Conservation (phyloP, 2,329 filamentous ascomycete genomes). For the Trichophyton equinum region DNA sequence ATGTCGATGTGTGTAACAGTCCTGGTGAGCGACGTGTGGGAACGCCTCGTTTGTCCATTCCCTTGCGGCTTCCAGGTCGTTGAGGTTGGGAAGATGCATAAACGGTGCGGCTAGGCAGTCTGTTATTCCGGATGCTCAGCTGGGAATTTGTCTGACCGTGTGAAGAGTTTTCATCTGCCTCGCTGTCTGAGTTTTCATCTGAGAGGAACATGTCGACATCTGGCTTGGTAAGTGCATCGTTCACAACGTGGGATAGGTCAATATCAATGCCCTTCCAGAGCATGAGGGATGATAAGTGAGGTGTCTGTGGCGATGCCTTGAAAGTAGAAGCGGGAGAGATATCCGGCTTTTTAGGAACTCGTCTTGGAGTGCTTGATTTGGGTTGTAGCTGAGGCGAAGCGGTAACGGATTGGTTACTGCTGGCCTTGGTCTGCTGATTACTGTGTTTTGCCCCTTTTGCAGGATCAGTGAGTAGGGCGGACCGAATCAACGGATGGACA, state of each 20-base stretch:
- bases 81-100: constrained; percentile 40
- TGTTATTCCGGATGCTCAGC: constrained; percentile 20
- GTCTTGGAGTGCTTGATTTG: background rate
- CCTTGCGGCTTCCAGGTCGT: constrained; percentile 49
- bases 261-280: constrained; percentile 48
- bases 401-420: constrained; percentile 7
- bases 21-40: constrained; percentile 31
- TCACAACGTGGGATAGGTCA: constrained; percentile 46
- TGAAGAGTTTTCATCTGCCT: constrained; percentile 18
- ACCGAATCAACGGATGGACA: constrained; percentile 51
- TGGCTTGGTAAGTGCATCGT: constrained; percentile 39
- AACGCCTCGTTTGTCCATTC: constrained; percentile 29
- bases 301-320: constrained; percentile 46
- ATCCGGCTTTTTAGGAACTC: background rate
- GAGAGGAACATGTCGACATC: constrained; percentile 30
- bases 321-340: constrained; percentile 28
- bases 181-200: constrained; percentile 29
- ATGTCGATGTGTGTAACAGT: constrained; percentile 29
- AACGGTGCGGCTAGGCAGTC: constrained; percentile 45
- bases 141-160: constrained; percentile 12
- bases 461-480: constrained; percentile 37
- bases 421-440: background rate
- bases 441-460: constrained; percentile 15
- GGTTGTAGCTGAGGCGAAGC: background rate
- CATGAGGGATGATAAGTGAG: constrained; percentile 56